Evolutionary conservation across 2,329 filamentous ascomycete genomes (phyloP).

Genomic region (Nigrospora sphaerica): DNA sequence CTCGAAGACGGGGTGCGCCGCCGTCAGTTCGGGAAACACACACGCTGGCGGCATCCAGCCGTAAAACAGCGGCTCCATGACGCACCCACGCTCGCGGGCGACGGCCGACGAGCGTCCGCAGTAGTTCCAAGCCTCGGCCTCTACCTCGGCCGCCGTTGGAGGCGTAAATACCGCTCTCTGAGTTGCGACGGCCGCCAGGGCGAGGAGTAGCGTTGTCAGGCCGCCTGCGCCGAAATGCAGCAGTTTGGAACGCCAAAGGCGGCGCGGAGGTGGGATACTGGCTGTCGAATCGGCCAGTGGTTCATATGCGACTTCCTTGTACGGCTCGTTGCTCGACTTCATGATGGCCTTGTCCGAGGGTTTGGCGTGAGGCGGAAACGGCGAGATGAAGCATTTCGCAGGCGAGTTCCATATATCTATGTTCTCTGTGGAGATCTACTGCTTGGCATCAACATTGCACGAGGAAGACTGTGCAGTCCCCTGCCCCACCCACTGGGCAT

Average conservation of each 20-base stretch:
- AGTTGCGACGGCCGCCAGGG: neutral
- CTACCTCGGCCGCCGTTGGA: constrained; percentile 7
- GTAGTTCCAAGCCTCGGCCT: constrained; percentile 11
- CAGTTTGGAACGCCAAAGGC: constrained; percentile 2
- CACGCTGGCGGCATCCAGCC: constrained; percentile 13
- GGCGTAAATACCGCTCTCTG: neutral
- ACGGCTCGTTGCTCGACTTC: neutral
- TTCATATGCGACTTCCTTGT: neutral
- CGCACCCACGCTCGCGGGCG: constrained; percentile 8
- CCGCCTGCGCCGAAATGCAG: constrained; percentile 2
- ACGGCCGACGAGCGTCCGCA: constrained; percentile 8
- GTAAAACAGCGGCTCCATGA: constrained; percentile 14
- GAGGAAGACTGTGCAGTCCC: too few species aligned
- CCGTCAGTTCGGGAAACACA: constrained; percentile 9
- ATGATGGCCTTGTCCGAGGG: neutral
- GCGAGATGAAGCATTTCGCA: too few species aligned
- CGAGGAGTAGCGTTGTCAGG: neutral
- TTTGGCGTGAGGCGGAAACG: too few species aligned
- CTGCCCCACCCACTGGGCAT: too few species aligned
- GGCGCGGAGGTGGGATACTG: neutral
- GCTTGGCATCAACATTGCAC: too few species aligned
- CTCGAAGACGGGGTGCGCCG: constrained; percentile 10
- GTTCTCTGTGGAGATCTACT: too few species aligned
- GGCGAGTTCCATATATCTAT: too few species aligned
- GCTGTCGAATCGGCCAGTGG: neutral